A percentile compares a stretch with the other conserved stretches of the same genome.
These are phyloP conservation scores for Cryptococcus deneoformans DNA, from an alignment of 1,284 basidiomycete genomes.

Conservation along the genomic window DNA sequence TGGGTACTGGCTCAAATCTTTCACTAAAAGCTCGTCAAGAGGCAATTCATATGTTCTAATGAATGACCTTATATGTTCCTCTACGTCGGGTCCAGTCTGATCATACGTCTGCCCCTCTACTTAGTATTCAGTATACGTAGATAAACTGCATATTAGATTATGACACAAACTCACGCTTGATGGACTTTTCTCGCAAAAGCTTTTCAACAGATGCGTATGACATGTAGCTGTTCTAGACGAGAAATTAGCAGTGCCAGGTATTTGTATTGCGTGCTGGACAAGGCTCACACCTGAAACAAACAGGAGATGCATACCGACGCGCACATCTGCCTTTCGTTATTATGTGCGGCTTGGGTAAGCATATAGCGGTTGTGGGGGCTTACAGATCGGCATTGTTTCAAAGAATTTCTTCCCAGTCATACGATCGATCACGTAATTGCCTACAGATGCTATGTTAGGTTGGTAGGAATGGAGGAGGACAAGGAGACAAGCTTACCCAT, in stretches of 20 bases:
- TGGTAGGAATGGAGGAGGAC: neutral
- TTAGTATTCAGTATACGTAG: neutral
- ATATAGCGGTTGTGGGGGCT: conserved; percentile 34
- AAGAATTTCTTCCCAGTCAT: conserved; percentile 62
- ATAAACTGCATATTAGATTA: neutral
- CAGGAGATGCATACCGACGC: conserved; percentile 71
- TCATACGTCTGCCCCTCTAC: conserved; percentile 51
- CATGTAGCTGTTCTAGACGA: conserved; percentile 56
- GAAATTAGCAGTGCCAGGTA: neutral
- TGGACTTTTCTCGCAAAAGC: conserved; percentile 63
- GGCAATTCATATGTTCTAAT: conserved; percentile 68
- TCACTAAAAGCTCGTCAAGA: conserved; percentile 62
- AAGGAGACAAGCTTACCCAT: conserved; percentile 32
- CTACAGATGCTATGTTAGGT: conserved; percentile 31
- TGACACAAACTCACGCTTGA: conserved; percentile 55
- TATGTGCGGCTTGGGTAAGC: too few species aligned
- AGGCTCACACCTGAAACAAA: conserved; percentile 53
- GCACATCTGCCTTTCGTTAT: conserved; percentile 23
- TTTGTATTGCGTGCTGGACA: neutral
- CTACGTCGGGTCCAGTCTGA: conserved; percentile 39
- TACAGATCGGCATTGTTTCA: conserved; percentile 77
- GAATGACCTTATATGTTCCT: conserved; percentile 65
- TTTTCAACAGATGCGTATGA: conserved; percentile 58
- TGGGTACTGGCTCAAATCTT: conserved; percentile 61
- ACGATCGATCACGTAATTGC: conserved; percentile 66